These are phyloP conservation scores for Aspergillus uvarum DNA, from an alignment of 2,329 filamentous ascomycete species.

Conservation along the genomic window DNA sequence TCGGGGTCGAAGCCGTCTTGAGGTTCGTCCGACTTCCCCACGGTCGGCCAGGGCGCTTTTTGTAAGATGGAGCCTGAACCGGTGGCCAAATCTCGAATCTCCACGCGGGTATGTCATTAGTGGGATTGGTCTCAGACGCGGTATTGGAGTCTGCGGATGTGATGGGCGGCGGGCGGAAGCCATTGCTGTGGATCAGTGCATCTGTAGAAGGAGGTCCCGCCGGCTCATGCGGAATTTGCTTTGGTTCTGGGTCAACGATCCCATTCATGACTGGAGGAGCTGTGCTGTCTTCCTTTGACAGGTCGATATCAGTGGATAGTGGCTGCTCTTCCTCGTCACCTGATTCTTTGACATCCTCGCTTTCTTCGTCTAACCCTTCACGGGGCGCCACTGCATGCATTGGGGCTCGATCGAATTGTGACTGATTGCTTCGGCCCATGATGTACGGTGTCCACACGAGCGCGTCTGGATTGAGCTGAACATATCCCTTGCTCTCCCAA, in stretches of 20 bases:
- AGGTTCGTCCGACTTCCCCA: constrained; percentile 31
- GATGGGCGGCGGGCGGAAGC: constrained; percentile 25
- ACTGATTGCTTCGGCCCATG: constrained; percentile 82
- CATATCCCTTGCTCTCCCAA: constrained; percentile 85
- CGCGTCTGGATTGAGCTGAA: constrained; percentile 74
- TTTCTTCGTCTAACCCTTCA: constrained; percentile 56
- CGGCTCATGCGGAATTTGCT: constrained; percentile 24
- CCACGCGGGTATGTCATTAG: constrained; percentile 41
- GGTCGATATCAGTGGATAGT: constrained; percentile 3
- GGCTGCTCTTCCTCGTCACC: constrained; percentile 21
- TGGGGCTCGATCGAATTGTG: constrained; percentile 79
- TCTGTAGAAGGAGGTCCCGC: constrained; percentile 40
- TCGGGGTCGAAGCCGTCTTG: constrained; percentile 32
- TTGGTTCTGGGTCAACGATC: constrained; percentile 7
- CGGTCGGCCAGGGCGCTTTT: constrained; percentile 41
- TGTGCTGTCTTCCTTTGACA: constrained; percentile 15
- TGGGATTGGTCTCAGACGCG: constrained; percentile 27
- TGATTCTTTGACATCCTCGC: constrained; percentile 27
- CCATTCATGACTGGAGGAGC: constrained; percentile 19
- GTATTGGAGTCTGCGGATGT: constrained; percentile 16
- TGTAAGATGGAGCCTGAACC: constrained; percentile 36
- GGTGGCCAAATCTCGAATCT: constrained; percentile 47
- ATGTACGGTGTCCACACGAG: constrained; percentile 96
- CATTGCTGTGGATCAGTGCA: constrained; percentile 29
- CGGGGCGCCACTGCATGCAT: constrained; percentile 84